These are phyloP conservation scores for Tricholoma sp. DNA, from an alignment of 768 basidiomycete genomes.

Conservation along the genomic window DNA sequence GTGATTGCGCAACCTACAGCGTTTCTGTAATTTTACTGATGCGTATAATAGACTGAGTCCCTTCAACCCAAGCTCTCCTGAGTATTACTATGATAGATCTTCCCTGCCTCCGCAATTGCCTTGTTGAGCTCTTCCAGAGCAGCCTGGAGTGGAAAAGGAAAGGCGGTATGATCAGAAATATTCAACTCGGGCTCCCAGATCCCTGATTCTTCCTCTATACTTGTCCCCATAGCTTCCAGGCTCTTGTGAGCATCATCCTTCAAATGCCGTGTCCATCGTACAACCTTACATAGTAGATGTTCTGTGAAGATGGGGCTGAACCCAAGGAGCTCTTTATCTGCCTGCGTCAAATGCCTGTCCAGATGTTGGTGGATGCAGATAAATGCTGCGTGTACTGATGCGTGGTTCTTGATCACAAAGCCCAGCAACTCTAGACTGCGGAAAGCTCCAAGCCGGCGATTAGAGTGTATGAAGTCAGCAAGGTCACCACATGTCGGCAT, in stretches of 20 bases:
- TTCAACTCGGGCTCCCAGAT: not conserved
- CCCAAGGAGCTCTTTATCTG: slow-evolving; percentile 10
- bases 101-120: not conserved
- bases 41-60: no score
- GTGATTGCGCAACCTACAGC: no score
- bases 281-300: slow-evolving; percentile 16
- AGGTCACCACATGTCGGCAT: slow-evolving; percentile 1
- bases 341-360: not conserved
- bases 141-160: not conserved
- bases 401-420: slow-evolving; percentile 2
- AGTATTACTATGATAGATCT: not conserved
- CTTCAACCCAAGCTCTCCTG: not conserved
- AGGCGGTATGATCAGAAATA: not conserved
- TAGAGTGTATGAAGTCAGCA: slow-evolving; percentile 8
- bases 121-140: not conserved
- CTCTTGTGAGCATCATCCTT: not conserved
- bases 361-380: slow-evolving; percentile 6
- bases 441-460: slow-evolving; percentile 4
- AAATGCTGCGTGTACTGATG: slow-evolving; percentile 8
- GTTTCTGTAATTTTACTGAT: no score
- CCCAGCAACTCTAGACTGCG: slow-evolving; percentile 6
- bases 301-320: slow-evolving; percentile 16
- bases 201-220: no score
- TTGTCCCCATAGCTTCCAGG: not conserved
- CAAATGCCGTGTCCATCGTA: slow-evolving; percentile 6